These are phyloP conservation scores for Leavenworthia alabamica DNA, from an alignment of 345 rosid species.

Conservation along the genomic window DNA sequence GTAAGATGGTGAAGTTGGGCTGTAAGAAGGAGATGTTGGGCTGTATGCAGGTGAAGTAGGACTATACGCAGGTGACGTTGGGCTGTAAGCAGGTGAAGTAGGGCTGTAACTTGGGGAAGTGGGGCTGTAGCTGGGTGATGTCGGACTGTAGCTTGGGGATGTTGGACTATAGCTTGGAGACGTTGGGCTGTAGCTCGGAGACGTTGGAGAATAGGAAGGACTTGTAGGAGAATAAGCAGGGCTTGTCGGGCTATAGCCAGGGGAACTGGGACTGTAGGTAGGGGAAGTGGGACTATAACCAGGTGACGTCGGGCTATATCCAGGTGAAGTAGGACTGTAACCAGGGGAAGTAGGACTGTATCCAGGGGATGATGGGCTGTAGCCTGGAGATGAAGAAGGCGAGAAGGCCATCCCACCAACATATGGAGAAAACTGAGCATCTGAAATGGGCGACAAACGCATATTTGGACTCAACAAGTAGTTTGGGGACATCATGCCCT, in stretches of 20 bases:
- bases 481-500: slow-evolving; percentile 92
- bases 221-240: slow-evolving; percentile 78
- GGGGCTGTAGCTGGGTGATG: slow-evolving; percentile 75
- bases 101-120: slow-evolving; percentile 78
- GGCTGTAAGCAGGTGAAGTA: slow-evolving; percentile 68
- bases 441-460: slow-evolving; percentile 72
- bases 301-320: slow-evolving; percentile 79
- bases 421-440: slow-evolving; percentile 92
- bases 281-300: slow-evolving; percentile 89
- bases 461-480: slow-evolving; percentile 75
- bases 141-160: slow-evolving; percentile 71
- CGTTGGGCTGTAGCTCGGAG: slow-evolving; percentile 71
- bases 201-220: slow-evolving; percentile 63
- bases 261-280: slow-evolving; percentile 81
- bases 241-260: slow-evolving; percentile 76
- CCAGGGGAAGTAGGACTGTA: slow-evolving; percentile 79
- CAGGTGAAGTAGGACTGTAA: slow-evolving; percentile 80
- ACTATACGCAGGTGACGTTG: slow-evolving; percentile 65
- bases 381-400: slow-evolving; percentile 77
- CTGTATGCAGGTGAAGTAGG: slow-evolving; percentile 81
- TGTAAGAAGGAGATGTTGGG: slow-evolving; percentile 76
- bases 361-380: slow-evolving; percentile 73
- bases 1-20: slow-evolving; percentile 79
- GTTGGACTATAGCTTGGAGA: slow-evolving; percentile 83
- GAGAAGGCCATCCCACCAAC: slow-evolving; percentile 87